Evolutionary conservation across 2,329 filamentous ascomycete species (phyloP).

Genomic region (Amphichorda felina): DNA sequence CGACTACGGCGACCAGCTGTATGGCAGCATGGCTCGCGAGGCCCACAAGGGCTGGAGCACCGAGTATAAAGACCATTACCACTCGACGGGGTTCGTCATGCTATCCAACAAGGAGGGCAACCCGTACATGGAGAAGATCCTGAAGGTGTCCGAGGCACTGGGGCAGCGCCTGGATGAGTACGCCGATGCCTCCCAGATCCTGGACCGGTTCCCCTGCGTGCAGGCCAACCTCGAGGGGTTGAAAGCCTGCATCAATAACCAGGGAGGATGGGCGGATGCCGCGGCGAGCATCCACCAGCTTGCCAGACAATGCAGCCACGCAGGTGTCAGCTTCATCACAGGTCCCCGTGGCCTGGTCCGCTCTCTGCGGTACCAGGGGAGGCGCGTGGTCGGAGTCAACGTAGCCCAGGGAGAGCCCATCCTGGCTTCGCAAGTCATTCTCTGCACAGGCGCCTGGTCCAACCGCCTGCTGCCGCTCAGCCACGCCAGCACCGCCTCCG

Average conservation of each 20-base stretch:
- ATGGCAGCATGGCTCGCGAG: conserved; percentile 42
- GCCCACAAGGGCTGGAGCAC: conserved; percentile 13
- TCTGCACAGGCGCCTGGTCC: conserved; percentile 62
- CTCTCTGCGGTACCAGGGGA: conserved; percentile 8
- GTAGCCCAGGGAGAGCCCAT: conserved; percentile 25
- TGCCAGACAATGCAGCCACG: conserved; percentile 11
- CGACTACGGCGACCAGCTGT: conserved; percentile 55
- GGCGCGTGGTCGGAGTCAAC: conserved; percentile 12
- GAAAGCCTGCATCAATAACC: conserved; percentile 13
- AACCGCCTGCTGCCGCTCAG: conserved; percentile 39
- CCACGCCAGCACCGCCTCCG: conserved; percentile 50
- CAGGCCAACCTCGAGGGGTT: conserved; percentile 8
- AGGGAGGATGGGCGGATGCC: conserved; percentile 20
- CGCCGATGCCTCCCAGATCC: conserved; percentile 11
- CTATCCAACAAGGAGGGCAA: conserved; percentile 12
- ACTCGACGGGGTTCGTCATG: conserved; percentile 19
- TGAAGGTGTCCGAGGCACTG: conserved; percentile 6
- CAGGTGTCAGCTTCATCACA: conserved; percentile 17
- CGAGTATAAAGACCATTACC: conserved; percentile 16
- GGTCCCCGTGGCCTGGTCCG: conserved; percentile 15
- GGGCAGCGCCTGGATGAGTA: conserved; percentile 10
- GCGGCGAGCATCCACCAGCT: conserved; percentile 13
- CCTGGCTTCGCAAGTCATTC: conserved; percentile 44
- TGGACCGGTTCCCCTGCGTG: conserved; percentile 7
- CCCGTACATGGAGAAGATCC: conserved; percentile 11